Percentiles rank a stretch among this genome's conserved stretches.
phyloP scores from a whole-genome alignment of 1,284 basidiomycete species.

The Ustilago shanxiensis region DNA sequence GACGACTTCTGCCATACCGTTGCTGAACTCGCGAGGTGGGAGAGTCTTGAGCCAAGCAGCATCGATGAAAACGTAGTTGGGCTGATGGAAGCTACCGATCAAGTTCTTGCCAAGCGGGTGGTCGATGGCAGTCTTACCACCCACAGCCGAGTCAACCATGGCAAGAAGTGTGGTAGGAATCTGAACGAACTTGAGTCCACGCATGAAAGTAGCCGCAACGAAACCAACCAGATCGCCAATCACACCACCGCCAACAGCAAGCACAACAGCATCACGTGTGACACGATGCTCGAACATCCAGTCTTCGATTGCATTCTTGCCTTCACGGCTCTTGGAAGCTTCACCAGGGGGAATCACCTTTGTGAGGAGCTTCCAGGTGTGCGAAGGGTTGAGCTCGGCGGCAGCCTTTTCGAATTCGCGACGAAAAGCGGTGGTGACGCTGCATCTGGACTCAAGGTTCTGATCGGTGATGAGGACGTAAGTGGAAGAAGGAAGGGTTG shows the following conservation, averaged over 20 bases:
- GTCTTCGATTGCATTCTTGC: constrained; percentile 94
- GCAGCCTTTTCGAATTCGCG: constrained; percentile 59
- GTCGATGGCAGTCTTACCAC: constrained; percentile 98
- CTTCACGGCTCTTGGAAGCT: constrained; percentile 88
- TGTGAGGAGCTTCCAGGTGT: constrained; percentile 79
- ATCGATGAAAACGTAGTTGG: constrained; percentile 96
- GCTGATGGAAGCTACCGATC: constrained; percentile 98
- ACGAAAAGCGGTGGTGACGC: constrained; percentile 70
- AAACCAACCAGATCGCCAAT: constrained; percentile 95
- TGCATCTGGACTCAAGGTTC: constrained; percentile 75
- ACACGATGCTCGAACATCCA: constrained; percentile 89
- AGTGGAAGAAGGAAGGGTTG: constrained; percentile 82
- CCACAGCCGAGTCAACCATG: constrained; percentile 98
- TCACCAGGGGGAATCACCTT: constrained; percentile 90
- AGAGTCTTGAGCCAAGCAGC: constrained; percentile 94
- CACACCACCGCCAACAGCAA: constrained; percentile 95
- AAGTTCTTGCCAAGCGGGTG: constrained; percentile 97
- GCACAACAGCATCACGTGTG: constrained; percentile 90
- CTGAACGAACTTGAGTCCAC: constrained; percentile 91
- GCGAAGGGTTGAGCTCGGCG: constrained; percentile 60
- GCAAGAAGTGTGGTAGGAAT: constrained; percentile 96
- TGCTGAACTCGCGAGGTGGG: constrained; percentile 91
- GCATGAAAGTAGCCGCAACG: constrained; percentile 85
- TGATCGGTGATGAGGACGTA: constrained; percentile 95
- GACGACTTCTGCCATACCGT: constrained; percentile 98